phyloP scores from a whole-genome alignment of 306 rosid species.

The Acacia crassicarpa region DNA sequence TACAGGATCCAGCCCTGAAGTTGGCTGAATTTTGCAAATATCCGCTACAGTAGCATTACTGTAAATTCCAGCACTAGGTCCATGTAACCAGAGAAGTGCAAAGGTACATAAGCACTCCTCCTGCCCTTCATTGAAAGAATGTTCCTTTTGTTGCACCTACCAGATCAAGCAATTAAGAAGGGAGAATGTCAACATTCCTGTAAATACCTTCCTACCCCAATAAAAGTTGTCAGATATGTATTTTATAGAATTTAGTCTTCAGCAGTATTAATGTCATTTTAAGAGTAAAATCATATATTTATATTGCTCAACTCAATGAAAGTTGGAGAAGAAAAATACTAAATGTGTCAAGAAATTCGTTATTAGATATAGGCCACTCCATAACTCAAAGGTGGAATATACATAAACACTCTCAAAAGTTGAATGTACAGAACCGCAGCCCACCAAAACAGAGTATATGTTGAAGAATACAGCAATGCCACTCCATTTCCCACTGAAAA shows the following conservation, averaged over 20 bases:
- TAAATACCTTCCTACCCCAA: background rate
- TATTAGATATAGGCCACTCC: background rate
- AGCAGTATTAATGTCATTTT: background rate
- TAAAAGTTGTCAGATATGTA: background rate
- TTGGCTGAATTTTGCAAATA: conserved; percentile 54
- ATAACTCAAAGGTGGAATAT: background rate
- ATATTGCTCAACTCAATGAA: background rate
- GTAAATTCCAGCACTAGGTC: conserved; percentile 50
- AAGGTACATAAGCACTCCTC: conserved; percentile 62
- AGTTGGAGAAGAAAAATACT: conserved; percentile 6
- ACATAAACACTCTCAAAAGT: background rate
- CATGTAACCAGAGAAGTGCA: conserved; percentile 59
- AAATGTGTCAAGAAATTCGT: background rate
- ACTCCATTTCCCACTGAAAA: background rate
- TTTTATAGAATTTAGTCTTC: background rate
- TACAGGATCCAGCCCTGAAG: conserved; percentile 33
- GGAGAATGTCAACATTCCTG: background rate
- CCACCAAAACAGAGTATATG: background rate
- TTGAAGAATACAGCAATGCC: background rate
- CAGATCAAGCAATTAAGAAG: conserved; percentile 22
- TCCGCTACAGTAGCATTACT: conserved; percentile 34
- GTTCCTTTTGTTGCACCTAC: conserved; percentile 55
- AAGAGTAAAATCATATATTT: background rate
- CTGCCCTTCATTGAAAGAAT: conserved; percentile 43
- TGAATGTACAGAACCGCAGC: background rate